phyloP scores from a whole-genome alignment of 768 basidiomycete species.

The Boletus pseudo-olivaceus region DNA sequence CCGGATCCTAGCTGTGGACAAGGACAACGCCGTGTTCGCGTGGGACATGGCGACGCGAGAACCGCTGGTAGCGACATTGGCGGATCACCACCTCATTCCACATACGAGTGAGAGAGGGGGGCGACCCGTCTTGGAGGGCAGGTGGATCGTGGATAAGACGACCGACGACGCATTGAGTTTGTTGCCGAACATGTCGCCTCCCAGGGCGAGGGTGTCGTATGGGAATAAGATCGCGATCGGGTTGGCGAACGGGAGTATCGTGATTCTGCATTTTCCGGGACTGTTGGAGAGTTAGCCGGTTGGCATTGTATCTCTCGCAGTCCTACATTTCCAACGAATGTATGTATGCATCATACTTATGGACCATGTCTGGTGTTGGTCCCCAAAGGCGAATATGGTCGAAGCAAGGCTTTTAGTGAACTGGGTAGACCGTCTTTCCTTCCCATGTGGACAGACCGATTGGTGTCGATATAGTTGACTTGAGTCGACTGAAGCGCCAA shows the following conservation, averaged over 20 bases:
- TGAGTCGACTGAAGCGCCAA: too few species aligned
- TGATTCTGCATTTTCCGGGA: slow-evolving; percentile 25
- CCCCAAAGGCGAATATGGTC: neutral
- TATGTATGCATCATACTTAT: neutral
- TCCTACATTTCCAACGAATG: neutral
- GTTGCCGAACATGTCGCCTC: slow-evolving; percentile 30
- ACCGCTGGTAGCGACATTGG: slow-evolving; percentile 16
- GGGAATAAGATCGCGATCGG: slow-evolving; percentile 26
- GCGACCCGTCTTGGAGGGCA: slow-evolving; percentile 14
- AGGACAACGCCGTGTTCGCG: slow-evolving; percentile 21
- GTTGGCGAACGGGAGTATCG: slow-evolving; percentile 27
- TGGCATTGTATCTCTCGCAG: neutral
- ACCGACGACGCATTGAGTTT: slow-evolving; percentile 14
- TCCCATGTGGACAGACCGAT: too few species aligned
- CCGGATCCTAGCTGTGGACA: slow-evolving; percentile 26
- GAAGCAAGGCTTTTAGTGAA: too few species aligned
- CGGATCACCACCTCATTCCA: slow-evolving; percentile 16
- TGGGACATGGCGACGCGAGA: slow-evolving; percentile 25
- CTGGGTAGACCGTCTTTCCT: too few species aligned
- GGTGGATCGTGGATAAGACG: slow-evolving; percentile 24
- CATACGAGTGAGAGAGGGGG: slow-evolving; percentile 6
- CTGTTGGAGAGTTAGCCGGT: neutral
- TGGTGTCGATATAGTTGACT: neutral
- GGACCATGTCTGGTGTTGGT: neutral
- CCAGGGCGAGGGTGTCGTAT: slow-evolving; percentile 20